Evolutionary conservation across 2,329 filamentous ascomycete species (phyloP).

Genomic region (Paracoccidioides brasiliensis): DNA sequence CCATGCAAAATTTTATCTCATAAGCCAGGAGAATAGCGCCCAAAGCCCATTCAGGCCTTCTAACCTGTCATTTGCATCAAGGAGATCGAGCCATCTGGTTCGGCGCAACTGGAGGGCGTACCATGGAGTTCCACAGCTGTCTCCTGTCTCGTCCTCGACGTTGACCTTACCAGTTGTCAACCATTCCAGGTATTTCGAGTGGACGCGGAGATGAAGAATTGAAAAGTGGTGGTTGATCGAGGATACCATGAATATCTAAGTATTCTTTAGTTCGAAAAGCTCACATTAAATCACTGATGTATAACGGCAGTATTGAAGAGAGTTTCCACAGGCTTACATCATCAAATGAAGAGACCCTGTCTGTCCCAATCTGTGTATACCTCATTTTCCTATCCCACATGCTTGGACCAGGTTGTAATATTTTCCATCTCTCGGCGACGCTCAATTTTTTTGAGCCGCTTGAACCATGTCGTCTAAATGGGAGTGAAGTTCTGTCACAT

Average conservation of each 20-base stretch:
- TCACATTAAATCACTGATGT: neutral
- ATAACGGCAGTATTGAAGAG: neutral
- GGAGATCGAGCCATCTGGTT: slow-evolving; percentile 47
- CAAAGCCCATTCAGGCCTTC: slow-evolving; percentile 46
- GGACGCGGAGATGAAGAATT: slow-evolving; percentile 45
- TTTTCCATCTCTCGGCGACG: slow-evolving; percentile 40
- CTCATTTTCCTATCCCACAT: slow-evolving; percentile 45
- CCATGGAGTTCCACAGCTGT: slow-evolving; percentile 31
- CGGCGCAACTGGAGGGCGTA: slow-evolving; percentile 40
- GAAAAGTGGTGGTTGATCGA: slow-evolving; percentile 50
- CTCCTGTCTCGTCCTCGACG: slow-evolving; percentile 11
- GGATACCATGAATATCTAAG: slow-evolving; percentile 48
- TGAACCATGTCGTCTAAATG: slow-evolving; percentile 21
- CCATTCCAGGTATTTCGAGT: slow-evolving; percentile 43
- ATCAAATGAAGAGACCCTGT: slow-evolving; percentile 34
- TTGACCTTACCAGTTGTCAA: slow-evolving; percentile 34
- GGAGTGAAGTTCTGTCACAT: slow-evolving; percentile 21
- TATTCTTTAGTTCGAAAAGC: neutral
- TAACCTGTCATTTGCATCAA: slow-evolving; percentile 40
- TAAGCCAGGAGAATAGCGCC: slow-evolving; percentile 44
- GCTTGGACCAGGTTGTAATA: slow-evolving; percentile 36
- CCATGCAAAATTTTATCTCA: slow-evolving; percentile 15
- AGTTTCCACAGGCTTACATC: slow-evolving; percentile 34
- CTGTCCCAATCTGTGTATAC: slow-evolving; percentile 46
- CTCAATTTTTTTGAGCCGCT: slow-evolving; percentile 30